Conservation (phyloP, 2,329 filamentous ascomycete species). For the Hymenoscyphus scutula region DNA sequence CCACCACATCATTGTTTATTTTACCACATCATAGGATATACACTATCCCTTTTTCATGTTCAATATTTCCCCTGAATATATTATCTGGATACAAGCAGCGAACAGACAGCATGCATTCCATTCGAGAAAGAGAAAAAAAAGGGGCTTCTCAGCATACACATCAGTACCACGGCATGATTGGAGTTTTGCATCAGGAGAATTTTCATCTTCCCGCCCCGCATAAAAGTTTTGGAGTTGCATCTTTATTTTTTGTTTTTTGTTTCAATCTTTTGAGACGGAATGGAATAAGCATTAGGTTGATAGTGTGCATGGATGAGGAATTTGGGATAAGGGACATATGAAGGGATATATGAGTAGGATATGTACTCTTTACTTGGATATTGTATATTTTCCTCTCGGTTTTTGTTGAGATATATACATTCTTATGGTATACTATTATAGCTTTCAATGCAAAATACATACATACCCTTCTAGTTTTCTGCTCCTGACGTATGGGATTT, state of each 20-base stretch:
- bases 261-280: neutral
- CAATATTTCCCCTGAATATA: neutral
- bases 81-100: neutral
- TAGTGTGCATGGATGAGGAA: neutral
- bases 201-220: neutral
- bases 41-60: neutral
- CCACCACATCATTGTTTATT: neutral
- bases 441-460: neutral
- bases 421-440: neutral
- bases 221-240: neutral
- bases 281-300: neutral
- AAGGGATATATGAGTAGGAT: neutral
- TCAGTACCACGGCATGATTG: constrained; percentile 3
- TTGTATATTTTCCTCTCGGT: neutral
- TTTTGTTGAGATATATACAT: neutral
- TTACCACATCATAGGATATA: neutral
- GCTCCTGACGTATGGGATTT: no score
- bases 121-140: neutral
- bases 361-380: neutral
- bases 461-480: no score
- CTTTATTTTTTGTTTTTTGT: neutral
- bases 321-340: no score
- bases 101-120: neutral
- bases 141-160: neutral
- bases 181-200: neutral